A percentile compares a stretch with the other conserved stretches of the same genome.
Evolutionary conservation across 164 flowering plant species (phyloP).

Genomic region (Umbellularia californica): DNA sequence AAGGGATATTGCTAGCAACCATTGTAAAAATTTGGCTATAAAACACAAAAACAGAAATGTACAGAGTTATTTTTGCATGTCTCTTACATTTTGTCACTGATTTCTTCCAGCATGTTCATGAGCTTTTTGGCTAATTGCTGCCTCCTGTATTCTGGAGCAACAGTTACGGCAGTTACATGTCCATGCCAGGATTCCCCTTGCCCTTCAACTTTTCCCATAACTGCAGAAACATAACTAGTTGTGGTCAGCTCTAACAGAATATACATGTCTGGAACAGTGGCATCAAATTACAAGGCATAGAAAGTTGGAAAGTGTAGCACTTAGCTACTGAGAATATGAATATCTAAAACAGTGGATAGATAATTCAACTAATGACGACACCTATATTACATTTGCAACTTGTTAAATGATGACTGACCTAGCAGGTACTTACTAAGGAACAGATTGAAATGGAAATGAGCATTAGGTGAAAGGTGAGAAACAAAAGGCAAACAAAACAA

Average conservation of each 20-base stretch:
- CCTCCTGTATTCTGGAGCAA: constrained; percentile 86
- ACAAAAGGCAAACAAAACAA: no score
- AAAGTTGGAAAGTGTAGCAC: not conserved
- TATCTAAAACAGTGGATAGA: no score
- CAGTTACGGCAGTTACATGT: constrained; percentile 97
- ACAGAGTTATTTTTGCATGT: not conserved
- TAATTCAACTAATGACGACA: no score
- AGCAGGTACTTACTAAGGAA: no score
- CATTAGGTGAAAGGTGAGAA: no score
- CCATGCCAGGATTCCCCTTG: constrained; percentile 99
- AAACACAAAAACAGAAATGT: not conserved
- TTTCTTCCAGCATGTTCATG: constrained; percentile 84
- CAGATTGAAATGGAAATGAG: no score
- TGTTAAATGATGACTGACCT: no score
- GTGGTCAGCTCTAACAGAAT: not conserved
- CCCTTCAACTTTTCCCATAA: constrained; percentile 98
- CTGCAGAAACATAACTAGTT: constrained; percentile 30
- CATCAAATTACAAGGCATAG: not conserved
- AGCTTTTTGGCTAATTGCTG: constrained; percentile 86
- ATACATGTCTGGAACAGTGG: not conserved
- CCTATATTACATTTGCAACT: no score
- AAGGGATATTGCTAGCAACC: no score
- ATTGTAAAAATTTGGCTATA: no score
- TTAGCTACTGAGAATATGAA: not conserved
- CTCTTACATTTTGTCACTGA: constrained; percentile 87